Evolutionary conservation across 129 eudicot species (phyloP), one percentile per base, ranked within the genome.

Genomic region (Calendula officinalis): DNA sequence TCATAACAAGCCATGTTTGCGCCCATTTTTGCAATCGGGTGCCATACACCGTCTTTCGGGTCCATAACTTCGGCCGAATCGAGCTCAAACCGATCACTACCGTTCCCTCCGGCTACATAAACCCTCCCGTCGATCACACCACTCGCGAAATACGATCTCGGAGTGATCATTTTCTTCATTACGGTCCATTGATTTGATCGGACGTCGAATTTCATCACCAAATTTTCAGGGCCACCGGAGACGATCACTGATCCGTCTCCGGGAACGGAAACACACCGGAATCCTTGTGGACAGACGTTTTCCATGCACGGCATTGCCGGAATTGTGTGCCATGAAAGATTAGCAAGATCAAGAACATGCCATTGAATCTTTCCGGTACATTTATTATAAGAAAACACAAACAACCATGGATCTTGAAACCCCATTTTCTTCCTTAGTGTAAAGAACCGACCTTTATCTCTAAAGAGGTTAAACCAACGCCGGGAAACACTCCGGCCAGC

Each of bases 61-160:
- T 91, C 96, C 79, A 91, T 75, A 50, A 83, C 98, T 64, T 91
- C 98, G 6, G 81, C 96, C 3, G 94, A 78, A 64, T 69, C 62
- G 10, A 87, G 88, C 78, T 91, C 94, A 42, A 71, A 84, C 30
- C 84, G 84, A 57, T 87, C 80, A 0, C 81, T 39, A 36, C 81
- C 77, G 35, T 78, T 91, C 30, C 98, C 98, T 39, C 98, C 98
- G 1, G 98, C 98, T 7, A 84, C 94, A 66, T 87, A 91, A 34
- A 91, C 75, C 94, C 42, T 80, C 61, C 94, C 98, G 13, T 81
- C 90, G 13, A 91, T 84, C 56, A 91, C 86, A 13, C 96, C 96
- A 51, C 94, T 69, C 1, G 96, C 98, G 13, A 91, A 91, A 77
- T 80, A 84, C 6, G 86, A 74, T 45, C 98, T 56, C 1, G 96